Evolutionary conservation across 2,329 filamentous ascomycete species (phyloP).

Genomic region (Alternaria ventricosa): DNA sequence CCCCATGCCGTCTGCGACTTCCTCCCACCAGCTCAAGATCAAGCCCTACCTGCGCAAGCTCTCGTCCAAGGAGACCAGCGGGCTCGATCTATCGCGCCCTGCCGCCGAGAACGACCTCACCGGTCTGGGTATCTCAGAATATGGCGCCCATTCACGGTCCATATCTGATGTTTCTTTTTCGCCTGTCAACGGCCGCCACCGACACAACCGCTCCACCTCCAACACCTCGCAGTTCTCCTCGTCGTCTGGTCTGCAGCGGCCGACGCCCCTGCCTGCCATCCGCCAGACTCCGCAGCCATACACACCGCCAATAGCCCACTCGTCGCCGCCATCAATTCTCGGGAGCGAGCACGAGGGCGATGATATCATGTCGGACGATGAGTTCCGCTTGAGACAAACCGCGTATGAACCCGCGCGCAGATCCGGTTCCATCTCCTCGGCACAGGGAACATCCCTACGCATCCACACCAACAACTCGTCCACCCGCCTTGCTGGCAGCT

Average conservation of each 20-base stretch:
- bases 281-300: conserved; percentile 62
- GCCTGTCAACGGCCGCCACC: conserved; percentile 47
- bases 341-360: conserved; percentile 54
- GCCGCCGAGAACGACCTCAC: conserved; percentile 61
- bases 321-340: conserved; percentile 57
- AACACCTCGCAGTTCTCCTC: conserved; percentile 62
- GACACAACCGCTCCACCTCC: conserved; percentile 61
- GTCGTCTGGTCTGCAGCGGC: conserved; percentile 56
- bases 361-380: conserved; percentile 56
- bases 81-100: conserved; percentile 63
- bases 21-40: conserved; percentile 51
- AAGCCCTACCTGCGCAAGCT: conserved; percentile 64
- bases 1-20: conserved; percentile 32
- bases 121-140: conserved; percentile 63
- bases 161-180: conserved; percentile 54
- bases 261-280: conserved; percentile 61
- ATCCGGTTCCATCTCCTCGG: conserved; percentile 55
- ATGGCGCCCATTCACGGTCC: conserved; percentile 47
- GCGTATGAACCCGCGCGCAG: conserved; percentile 48
- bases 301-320: conserved; percentile 59
- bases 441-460: conserved; percentile 47
- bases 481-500: conserved; percentile 55
- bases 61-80: conserved; percentile 56
- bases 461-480: conserved; percentile 49
- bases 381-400: conserved; percentile 49